Evolutionary conservation across 2,329 filamentous ascomycete species (phyloP).

Genomic region (Neofusicoccum kwambonambiense): DNA sequence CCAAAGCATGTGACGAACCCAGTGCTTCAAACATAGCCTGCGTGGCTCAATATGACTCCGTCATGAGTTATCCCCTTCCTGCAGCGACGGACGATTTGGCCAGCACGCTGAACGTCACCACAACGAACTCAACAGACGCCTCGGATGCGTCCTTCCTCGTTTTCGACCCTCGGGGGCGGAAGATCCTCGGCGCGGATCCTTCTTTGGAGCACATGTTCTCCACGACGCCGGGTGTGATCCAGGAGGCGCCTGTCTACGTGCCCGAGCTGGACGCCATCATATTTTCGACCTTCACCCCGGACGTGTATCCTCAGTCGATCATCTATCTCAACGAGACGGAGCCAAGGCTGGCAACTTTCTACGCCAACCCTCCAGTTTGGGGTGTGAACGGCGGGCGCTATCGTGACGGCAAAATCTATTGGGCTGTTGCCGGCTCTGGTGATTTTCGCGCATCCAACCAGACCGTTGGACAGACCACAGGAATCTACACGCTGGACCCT

Average conservation of each 20-base stretch:
- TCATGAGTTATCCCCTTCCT: not conserved
- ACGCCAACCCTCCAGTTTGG: not conserved
- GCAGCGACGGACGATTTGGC: not conserved
- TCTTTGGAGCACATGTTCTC: constrained; percentile 23
- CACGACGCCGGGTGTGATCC: not conserved
- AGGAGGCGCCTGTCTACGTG: constrained; percentile 22
- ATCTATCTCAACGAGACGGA: not conserved
- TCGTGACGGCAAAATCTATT: constrained; percentile 6
- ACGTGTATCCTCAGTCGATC: not conserved
- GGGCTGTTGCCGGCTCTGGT: not conserved
- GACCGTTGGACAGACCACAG: not conserved
- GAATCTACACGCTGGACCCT: constrained; percentile 5
- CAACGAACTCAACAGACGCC: not conserved
- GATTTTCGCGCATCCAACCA: not conserved
- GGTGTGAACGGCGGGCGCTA: not conserved
- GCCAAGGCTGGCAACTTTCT: not conserved
- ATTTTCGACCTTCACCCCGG: constrained; percentile 3
- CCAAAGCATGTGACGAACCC: not conserved
- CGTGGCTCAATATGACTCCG: not conserved
- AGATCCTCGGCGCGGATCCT: constrained; percentile 25
- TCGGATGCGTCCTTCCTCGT: constrained; percentile 25
- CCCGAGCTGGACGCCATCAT: constrained; percentile 17
- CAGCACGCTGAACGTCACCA: not conserved
- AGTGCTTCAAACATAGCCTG: not conserved
- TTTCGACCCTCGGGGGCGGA: constrained; percentile 25